These are phyloP conservation scores for Gloeopeniophorella convolvens DNA, from an alignment of 768 basidiomycete genomes.

Conservation along the genomic window DNA sequence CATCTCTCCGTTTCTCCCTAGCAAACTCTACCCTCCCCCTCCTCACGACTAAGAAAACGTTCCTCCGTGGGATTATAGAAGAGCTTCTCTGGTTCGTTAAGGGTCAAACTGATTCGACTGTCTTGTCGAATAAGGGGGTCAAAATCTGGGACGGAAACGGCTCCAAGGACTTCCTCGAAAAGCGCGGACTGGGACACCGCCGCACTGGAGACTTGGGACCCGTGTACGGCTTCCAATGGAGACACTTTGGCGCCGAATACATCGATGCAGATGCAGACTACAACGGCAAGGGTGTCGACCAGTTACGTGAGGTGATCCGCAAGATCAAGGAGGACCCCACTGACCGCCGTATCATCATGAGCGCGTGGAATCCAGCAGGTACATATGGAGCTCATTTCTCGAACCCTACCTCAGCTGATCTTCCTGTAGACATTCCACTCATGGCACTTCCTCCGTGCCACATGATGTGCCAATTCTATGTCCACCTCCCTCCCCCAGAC, in stretches of 20 bases:
- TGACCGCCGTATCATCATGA: conserved; percentile 88
- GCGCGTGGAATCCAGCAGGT: conserved; percentile 99
- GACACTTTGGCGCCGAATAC: conserved; percentile 88
- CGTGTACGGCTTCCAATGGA: conserved; percentile 97
- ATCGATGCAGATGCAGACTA: conserved; percentile 70
- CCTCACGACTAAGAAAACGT: conserved; percentile 93
- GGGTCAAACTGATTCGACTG: conserved; percentile 74
- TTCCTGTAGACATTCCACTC: conserved; percentile 64
- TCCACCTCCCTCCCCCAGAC: conserved; percentile 65
- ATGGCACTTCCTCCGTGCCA: conserved; percentile 99
- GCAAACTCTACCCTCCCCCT: conserved; percentile 70
- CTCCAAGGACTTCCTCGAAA: conserved; percentile 78
- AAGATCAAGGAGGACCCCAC: conserved; percentile 94
- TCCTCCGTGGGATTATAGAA: conserved; percentile 84
- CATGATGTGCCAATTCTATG: conserved; percentile 99
- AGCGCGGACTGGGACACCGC: conserved; percentile 75
- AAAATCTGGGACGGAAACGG: conserved; percentile 99
- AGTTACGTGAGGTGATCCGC: conserved; percentile 78
- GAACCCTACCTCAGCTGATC: background rate
- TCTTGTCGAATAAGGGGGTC: conserved; percentile 74
- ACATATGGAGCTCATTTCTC: conserved; percentile 22
- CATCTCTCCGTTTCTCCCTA: conserved; percentile 84
- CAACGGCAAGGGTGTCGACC: conserved; percentile 82
- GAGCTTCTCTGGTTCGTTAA: conserved; percentile 93
- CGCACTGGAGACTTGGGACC: conserved; percentile 92